A percentile compares a stretch with the other conserved stretches of the same genome.
phyloP scores from a whole-genome alignment of 345 rosid genomes.

The Hibiscus mutabilis region DNA sequence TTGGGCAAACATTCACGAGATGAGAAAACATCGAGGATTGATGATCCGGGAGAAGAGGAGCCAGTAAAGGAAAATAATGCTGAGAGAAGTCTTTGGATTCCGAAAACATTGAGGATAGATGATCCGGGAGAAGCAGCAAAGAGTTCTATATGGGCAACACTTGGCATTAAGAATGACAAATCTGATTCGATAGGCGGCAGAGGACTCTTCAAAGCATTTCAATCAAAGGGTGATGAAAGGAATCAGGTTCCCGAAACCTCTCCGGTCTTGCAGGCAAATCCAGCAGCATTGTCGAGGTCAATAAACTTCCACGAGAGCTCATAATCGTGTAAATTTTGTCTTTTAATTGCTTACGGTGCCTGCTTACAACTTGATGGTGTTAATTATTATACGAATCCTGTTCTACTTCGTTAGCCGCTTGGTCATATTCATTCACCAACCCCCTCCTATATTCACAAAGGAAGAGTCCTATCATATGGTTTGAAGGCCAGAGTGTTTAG shows the following conservation, averaged over 20 bases:
- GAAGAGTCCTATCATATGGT: conserved; percentile 10
- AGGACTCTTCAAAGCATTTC: conserved; percentile 58
- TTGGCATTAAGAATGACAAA: conserved; percentile 75
- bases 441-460: neutral
- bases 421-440: conserved; percentile 7
- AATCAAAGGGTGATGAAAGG: conserved; percentile 38
- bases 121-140: conserved; percentile 91
- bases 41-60: conserved; percentile 27
- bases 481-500: conserved; percentile 18
- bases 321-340: conserved; percentile 10
- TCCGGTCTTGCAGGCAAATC: conserved; percentile 67
- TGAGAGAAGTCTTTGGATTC: conserved; percentile 72
- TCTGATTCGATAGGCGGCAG: conserved; percentile 36
- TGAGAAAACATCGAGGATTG: conserved; percentile 54
- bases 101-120: conserved; percentile 83
- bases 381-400: neutral
- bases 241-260: conserved; percentile 32
- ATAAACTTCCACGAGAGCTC: conserved; percentile 70
- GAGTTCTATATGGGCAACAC: conserved; percentile 88
- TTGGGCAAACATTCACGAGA: conserved; percentile 30
- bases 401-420: neutral
- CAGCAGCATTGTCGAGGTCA: conserved; percentile 92
- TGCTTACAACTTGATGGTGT: conserved; percentile 12
- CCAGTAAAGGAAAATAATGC: conserved; percentile 36
- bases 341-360: conserved; percentile 1